Percentiles rank a stretch among this genome's conserved stretches.
phyloP scores from a whole-genome alignment of 177 flowering plant species.

The Telopea speciosissima region DNA sequence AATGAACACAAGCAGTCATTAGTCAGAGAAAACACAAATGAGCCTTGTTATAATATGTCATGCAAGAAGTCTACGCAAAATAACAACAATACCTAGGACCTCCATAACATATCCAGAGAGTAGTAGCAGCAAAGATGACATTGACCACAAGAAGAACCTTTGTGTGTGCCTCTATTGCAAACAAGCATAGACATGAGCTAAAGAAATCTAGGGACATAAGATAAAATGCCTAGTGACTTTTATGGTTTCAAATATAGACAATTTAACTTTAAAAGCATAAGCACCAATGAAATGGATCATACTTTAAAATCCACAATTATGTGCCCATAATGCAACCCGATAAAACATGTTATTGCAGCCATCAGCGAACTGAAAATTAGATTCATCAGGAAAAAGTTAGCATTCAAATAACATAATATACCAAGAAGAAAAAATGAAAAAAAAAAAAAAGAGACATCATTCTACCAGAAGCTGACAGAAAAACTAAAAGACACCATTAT shows the following conservation, averaged over 20 bases:
- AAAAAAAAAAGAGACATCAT: not conserved
- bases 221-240: not conserved
- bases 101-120: conserved; percentile 38
- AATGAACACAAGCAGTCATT: conserved; percentile 1
- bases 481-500: not conserved
- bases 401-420: conserved; percentile 4
- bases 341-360: conserved; percentile 65
- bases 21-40: not conserved
- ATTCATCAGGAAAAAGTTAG: conserved; percentile 16
- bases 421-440: not conserved
- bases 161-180: conserved; percentile 38
- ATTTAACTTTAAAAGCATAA: not conserved
- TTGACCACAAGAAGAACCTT: conserved; percentile 43
- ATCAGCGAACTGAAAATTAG: conserved; percentile 53
- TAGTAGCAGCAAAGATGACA: conserved; percentile 40
- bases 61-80: not conserved
- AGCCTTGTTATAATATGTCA: not conserved
- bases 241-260: not conserved
- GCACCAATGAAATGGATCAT: conserved; percentile 2
- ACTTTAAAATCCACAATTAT: conserved; percentile 57
- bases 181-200: conserved; percentile 8
- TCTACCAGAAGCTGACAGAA: not conserved
- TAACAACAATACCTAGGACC: conserved; percentile 36
- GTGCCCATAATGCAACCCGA: conserved; percentile 75
- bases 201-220: not conserved